Evolutionary conservation across 768 basidiomycete species (phyloP).

Genomic region (Rhizopogon vesiculosus): DNA sequence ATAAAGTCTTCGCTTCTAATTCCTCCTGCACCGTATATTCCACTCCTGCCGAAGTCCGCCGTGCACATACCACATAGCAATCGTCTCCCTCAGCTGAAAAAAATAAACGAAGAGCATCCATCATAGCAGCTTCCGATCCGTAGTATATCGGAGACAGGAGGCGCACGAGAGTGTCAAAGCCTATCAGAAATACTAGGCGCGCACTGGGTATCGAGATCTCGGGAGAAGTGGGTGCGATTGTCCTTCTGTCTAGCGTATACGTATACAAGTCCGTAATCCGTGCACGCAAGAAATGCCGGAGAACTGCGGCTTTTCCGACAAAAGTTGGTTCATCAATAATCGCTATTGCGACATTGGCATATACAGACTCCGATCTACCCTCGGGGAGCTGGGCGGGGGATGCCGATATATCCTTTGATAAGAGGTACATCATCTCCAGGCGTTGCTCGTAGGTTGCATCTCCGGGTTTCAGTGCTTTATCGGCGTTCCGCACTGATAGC

Average conservation of each 20-base stretch:
- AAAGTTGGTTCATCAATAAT: slow-evolving; percentile 88
- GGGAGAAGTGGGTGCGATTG: slow-evolving; percentile 8
- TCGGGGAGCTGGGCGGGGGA: not conserved
- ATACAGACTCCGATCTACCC: not conserved
- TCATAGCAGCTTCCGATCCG: slow-evolving; percentile 47
- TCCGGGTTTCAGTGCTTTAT: slow-evolving; percentile 66
- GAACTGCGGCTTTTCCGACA: slow-evolving; percentile 66
- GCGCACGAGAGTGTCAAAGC: slow-evolving; percentile 82
- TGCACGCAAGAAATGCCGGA: slow-evolving; percentile 47
- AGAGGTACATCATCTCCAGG: slow-evolving; percentile 80
- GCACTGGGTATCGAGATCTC: slow-evolving; percentile 14
- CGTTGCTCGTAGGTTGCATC: slow-evolving; percentile 79
- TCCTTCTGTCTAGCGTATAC: slow-evolving; percentile 11
- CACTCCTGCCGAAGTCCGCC: slow-evolving; percentile 32
- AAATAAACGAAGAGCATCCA: slow-evolving; percentile 48
- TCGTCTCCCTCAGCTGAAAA: slow-evolving; percentile 52
- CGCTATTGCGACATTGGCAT: slow-evolving; percentile 64
- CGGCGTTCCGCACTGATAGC: slow-evolving; percentile 82
- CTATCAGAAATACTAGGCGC: slow-evolving; percentile 68
- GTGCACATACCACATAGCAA: slow-evolving; percentile 63
- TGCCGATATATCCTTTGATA: slow-evolving; percentile 43
- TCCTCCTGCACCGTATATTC: slow-evolving; percentile 22
- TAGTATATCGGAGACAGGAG: slow-evolving; percentile 79
- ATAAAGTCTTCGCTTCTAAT: slow-evolving; percentile 20
- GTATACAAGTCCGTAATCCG: slow-evolving; percentile 10